Base-by-base conservation (phyloP, 257 asterid genomes). In the Rubia yunnanensis region DNA sequence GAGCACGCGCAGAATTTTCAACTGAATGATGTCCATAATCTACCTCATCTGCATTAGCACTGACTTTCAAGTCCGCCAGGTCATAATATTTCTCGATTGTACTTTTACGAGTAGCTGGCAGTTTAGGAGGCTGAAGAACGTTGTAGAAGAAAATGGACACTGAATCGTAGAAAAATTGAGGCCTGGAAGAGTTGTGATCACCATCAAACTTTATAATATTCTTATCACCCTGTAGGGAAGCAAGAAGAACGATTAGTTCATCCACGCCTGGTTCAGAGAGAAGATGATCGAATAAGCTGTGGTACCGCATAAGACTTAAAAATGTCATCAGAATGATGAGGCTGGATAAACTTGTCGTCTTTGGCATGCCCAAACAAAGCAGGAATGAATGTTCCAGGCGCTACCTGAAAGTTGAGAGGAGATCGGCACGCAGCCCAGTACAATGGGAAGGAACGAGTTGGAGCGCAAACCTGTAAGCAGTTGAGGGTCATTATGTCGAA, bases 161-260 rank as follows among this genome's bases (percentile, higher is more conserved):
- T 18, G 95, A 89, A 77, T 92, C 97, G 74, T 88, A 86, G 73
- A 81, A 92, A 76, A 84, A 84, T 68, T 92, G 96, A 56, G 99
- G 99, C 26, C 99, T 91, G 49, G 95, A 82, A 65, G 99, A 92
- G 78, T 92, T 92, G 83, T 92, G 99, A 68, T 92, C 99, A 31
- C 99, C 99, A 67, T 87, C 97, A 77, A 92, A 92, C 85, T 87
- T 92, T 77, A 92, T 83, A 23, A 92, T 83, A 57, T 87, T 87
- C 78, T 89, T 92, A 79, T 92, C 97, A 72, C 99, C 99, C 99
- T 92, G 96, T 49, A 18, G 55, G 72, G 62, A 70, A 62, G 59
- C 54, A 60, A 75, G 70, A 74, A 72, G 38, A 69, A 34, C 27
- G 28, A 36, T 38, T 68, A 70, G 1, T 70, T 52, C 7, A 15